phyloP scores from a whole-genome alignment of 768 basidiomycete genomes.

The Kwoniella sp. region DNA sequence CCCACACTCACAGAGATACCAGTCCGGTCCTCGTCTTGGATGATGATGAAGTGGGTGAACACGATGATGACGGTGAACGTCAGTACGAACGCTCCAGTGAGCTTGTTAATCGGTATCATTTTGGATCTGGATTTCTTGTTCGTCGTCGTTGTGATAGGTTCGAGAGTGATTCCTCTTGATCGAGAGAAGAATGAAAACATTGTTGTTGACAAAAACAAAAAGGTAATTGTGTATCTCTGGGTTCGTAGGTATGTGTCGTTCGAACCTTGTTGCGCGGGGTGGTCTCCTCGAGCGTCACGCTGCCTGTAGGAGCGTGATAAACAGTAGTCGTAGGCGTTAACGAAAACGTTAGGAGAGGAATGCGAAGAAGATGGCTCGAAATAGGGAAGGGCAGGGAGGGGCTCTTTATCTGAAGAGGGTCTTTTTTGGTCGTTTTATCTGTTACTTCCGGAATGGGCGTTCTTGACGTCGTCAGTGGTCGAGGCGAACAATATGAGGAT shows the following conservation, averaged over 20 bases:
- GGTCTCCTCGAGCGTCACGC: too few relatives aligned
- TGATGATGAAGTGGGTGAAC: not conserved
- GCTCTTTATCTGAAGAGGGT: too few relatives aligned
- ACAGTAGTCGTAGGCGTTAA: not conserved
- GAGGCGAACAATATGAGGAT: not conserved
- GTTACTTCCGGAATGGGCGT: not conserved
- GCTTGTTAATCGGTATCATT: not conserved
- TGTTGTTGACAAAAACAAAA: not conserved
- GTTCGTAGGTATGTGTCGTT: too few relatives aligned
- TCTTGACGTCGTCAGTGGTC: not conserved
- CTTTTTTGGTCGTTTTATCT: not conserved
- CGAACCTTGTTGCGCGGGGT: too few relatives aligned
- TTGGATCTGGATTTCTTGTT: not conserved
- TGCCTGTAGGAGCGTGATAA: not conserved
- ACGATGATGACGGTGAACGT: not conserved
- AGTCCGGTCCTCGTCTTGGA: not conserved
- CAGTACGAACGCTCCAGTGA: not conserved
- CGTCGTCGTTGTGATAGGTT: not conserved
- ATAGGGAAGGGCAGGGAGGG: not conserved
- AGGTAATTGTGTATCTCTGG: too few relatives aligned
- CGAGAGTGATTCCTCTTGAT: not conserved
- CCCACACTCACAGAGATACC: not conserved
- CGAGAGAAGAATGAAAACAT: not conserved
- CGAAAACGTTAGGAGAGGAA: too few relatives aligned
- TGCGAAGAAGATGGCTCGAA: not conserved